These are phyloP conservation scores for Ophiostoma piceae DNA, from an alignment of 2,329 filamentous ascomycete genomes.

Conservation along the genomic window DNA sequence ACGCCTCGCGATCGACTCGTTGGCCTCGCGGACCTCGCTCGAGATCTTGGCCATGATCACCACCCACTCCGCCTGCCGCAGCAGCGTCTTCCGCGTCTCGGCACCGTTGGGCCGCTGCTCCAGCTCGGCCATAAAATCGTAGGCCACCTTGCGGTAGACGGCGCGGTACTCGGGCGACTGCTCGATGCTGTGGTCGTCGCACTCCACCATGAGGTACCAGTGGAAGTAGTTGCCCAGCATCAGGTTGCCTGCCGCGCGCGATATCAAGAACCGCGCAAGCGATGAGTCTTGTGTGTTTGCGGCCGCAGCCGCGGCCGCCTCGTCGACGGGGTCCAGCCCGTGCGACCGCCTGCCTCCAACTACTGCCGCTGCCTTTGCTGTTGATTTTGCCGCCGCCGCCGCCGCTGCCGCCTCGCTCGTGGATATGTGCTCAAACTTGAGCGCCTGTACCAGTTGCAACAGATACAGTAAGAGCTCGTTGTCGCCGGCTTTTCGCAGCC, in stretches of 20 bases:
- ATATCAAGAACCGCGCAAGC: conserved; percentile 81
- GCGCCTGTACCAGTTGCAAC: conserved; percentile 86
- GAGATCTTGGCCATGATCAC: conserved; percentile 83
- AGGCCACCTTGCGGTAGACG: conserved; percentile 88
- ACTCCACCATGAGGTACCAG: conserved; percentile 99
- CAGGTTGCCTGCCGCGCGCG: conserved; percentile 80
- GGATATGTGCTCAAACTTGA: conserved; percentile 83
- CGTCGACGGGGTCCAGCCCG: neutral
- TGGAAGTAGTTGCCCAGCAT: conserved; percentile 91
- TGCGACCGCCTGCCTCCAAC: neutral
- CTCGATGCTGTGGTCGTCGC: conserved; percentile 74
- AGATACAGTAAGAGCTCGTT: conserved; percentile 87
- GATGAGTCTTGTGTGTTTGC: conserved; percentile 71
- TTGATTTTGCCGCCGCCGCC: neutral
- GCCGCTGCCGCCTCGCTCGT: conserved; percentile 36
- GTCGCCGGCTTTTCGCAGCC: conserved; percentile 86
- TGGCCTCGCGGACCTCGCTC: conserved; percentile 76
- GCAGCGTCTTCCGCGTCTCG: conserved; percentile 68
- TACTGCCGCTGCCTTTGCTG: neutral
- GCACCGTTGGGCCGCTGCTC: conserved; percentile 64
- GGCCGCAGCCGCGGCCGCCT: conserved; percentile 38
- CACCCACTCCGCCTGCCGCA: conserved; percentile 85
- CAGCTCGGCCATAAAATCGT: conserved; percentile 89
- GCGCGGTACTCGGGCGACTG: conserved; percentile 68
- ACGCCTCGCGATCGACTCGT: conserved; percentile 72